Conservation (phyloP, 2,329 filamentous ascomycete genomes). For the Phaeomoniella chlamydospora region DNA sequence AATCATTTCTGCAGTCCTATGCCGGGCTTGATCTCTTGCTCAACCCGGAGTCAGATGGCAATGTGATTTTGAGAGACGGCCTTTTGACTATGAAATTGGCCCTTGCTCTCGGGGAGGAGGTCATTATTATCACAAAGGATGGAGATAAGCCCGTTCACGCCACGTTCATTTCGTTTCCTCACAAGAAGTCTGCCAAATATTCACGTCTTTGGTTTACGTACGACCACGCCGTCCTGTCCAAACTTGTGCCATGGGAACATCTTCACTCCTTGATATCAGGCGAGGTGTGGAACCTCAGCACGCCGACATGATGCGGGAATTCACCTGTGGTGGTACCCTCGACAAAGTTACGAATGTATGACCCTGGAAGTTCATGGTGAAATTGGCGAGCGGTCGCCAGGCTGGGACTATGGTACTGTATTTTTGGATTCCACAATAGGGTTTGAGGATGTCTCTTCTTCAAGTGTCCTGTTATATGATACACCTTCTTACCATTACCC, state of each 20-base stretch:
- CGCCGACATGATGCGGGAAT: too few species aligned
- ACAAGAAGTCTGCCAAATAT: not conserved
- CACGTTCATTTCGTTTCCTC: not conserved
- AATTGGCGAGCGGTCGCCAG: too few species aligned
- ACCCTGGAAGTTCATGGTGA: too few species aligned
- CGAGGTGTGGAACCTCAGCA: not conserved
- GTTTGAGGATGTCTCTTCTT: too few species aligned
- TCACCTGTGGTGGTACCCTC: too few species aligned
- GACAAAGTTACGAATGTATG: too few species aligned
- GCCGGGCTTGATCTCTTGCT: not conserved
- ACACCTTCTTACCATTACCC: too few species aligned
- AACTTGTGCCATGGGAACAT: not conserved
- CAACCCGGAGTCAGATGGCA: not conserved
- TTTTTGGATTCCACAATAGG: too few species aligned
- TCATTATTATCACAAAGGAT: not conserved
- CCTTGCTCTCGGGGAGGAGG: not conserved
- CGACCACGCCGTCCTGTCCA: not conserved
- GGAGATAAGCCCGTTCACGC: not conserved
- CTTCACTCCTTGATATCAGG: not conserved
- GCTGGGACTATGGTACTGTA: too few species aligned
- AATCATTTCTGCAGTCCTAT: not conserved
- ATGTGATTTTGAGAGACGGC: not conserved
- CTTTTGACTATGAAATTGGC: not conserved
- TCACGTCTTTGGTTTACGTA: not conserved
- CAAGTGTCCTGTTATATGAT: too few species aligned